Percentiles rank a stretch among this genome's conserved stretches.
Evolutionary conservation across 164 flowering plant genomes (phyloP).

Genomic region (Stephania japonica): DNA sequence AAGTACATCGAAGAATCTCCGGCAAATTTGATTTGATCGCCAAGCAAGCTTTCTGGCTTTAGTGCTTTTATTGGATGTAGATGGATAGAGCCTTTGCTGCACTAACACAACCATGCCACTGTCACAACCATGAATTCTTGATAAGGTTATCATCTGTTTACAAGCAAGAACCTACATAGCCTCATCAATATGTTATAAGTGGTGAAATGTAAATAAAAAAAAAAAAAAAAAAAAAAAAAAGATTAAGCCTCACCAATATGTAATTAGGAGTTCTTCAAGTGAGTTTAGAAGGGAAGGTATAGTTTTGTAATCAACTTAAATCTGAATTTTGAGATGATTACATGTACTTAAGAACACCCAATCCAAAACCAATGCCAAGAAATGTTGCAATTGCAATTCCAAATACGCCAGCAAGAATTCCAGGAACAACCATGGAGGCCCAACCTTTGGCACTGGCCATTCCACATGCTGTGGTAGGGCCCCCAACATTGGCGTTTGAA

Average conservation of each 20-base stretch:
- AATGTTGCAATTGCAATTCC: constrained; percentile 81
- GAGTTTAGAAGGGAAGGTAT: neutral
- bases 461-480: constrained; percentile 93
- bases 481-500: constrained; percentile 92
- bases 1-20: neutral
- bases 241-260: neutral
- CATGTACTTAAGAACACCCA: constrained; percentile 50
- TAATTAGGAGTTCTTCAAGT: neutral
- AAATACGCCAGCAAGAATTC: constrained; percentile 81
- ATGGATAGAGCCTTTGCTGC: neutral
- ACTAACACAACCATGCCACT: neutral
- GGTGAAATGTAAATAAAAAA: neutral
- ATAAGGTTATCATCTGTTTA: neutral
- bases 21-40: neutral
- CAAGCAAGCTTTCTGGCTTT: neutral
- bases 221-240: neutral
- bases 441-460: constrained; percentile 96
- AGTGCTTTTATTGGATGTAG: neutral
- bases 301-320: neutral
- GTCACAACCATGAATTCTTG: neutral
- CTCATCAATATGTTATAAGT: neutral
- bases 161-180: neutral
- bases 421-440: constrained; percentile 74
- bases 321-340: constrained; percentile 11
- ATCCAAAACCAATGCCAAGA: constrained; percentile 79